A percentile compares a stretch with the other conserved stretches of the same genome.
These are phyloP conservation scores for Silene noctiflora DNA, from an alignment of 179 eudicot species.

Conservation along the genomic window DNA sequence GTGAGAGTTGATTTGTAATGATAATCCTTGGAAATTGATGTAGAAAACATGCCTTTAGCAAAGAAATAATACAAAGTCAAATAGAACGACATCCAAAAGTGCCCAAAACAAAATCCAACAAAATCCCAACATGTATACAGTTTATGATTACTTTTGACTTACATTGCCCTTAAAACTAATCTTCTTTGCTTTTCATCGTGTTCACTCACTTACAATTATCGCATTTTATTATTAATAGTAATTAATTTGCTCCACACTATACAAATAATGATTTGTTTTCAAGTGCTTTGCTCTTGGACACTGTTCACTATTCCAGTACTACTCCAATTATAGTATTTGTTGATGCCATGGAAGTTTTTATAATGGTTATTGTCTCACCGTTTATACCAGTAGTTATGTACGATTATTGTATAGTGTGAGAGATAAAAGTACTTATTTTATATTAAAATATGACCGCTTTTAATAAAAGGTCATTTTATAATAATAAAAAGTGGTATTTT, in stretches of 20 bases:
- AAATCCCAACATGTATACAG: conserved; percentile 6
- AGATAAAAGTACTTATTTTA: no score
- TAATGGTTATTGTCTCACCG: background rate
- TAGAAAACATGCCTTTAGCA: conserved; percentile 14
- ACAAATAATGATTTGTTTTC: background rate
- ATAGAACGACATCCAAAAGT: conserved; percentile 10
- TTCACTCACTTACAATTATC: conserved; percentile 7
- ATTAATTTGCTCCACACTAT: background rate
- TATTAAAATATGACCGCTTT: no score
- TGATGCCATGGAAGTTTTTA: background rate
- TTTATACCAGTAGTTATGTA: no score
- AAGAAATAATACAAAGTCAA: conserved; percentile 2
- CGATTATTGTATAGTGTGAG: no score
- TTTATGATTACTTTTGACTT: conserved; percentile 21
- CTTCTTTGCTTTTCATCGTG: conserved; percentile 4
- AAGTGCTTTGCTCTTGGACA: background rate
- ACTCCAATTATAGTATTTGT: background rate
- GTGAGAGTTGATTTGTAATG: conserved; percentile 2
- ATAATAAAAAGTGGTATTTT: no score
- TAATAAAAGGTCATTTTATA: no score
- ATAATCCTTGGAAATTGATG: conserved; percentile 19
- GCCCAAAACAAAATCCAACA: conserved; percentile 21
- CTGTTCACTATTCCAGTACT: background rate
- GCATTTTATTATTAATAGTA: background rate
- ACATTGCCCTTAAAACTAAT: conserved; percentile 6